Conservation (phyloP, 768 basidiomycete species). For the Panaeolus cyanescens region DNA sequence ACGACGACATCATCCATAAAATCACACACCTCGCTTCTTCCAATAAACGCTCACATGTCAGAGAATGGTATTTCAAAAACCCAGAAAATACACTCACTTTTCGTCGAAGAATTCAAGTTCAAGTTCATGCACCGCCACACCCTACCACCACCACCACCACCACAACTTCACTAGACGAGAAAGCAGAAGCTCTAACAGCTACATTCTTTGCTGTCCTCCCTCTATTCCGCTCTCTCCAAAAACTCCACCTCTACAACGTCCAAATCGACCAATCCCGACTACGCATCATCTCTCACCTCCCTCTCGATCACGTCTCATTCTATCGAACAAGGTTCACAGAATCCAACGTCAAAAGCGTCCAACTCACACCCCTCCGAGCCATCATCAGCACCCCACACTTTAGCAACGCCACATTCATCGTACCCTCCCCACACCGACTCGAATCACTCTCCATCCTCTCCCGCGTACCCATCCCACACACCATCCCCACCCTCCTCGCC, state of each 20-base stretch:
- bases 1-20: neutral
- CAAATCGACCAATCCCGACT: neutral
- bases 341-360: neutral
- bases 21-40: neutral
- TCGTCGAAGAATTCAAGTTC: neutral
- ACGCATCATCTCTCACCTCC: neutral
- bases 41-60: neutral
- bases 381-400: neutral
- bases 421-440: neutral
- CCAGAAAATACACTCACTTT: neutral
- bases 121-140: too few species aligned
- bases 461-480: constrained; percentile 1
- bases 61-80: neutral
- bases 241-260: neutral
- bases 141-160: too few species aligned
- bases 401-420: neutral
- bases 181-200: neutral
- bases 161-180: neutral
- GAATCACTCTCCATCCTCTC: neutral
- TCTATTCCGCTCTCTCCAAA: neutral
- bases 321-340: neutral
- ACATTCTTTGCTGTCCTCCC: neutral
- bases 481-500: neutral
- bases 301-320: neutral
- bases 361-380: neutral